Evolutionary conservation across 768 basidiomycete species (phyloP), one percentile per base, ranked within the genome.

Genomic region (Boletellus sp.): DNA sequence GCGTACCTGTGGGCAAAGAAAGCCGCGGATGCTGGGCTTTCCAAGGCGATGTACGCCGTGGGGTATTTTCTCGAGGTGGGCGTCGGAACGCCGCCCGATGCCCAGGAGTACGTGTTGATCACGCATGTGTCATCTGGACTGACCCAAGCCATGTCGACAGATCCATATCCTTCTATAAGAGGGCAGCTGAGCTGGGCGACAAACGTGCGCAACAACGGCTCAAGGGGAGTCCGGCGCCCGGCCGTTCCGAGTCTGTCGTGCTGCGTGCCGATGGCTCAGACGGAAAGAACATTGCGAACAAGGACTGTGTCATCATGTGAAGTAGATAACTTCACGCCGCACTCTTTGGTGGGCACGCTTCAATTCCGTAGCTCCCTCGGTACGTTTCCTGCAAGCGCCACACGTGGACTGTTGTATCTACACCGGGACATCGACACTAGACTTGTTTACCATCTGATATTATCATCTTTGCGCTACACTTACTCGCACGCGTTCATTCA

Each of bases 31-130:
- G 82, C 79, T 11, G 95, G 93, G 1, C 77, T 99, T 13, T 80
- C 84, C 5, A 99, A 99, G 68, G 96, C 96, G 11, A 90, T 96
- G 84, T 99, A 99, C 59, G 96, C 94, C 19, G 86, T 94, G 1
- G 96, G 96, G 2, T 99, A 99, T 74, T 99, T 99, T 68, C 79
- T 86, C 55, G 95, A 99, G 72, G 92, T 95, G 40, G 95, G 94
- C 34, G 91, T 94, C 52, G 91, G 91, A 36, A 90, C 87, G 37
- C 62, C 77, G 44, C 74, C 80, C 23, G 83, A 82, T 70, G 72
- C 78, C 60, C 69, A 74, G 44, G 85, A 91, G 81, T 90, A 62
- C 57, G 85, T 77, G 17, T 32, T 45, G 45, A 53, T 48, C 50
- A 28, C 43, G 15, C 44, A 47, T 48, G n/a, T 24, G 40, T 50